Evolutionary conservation across 306 rosid species (phyloP).

Genomic region (Lathyrus tuberosus): DNA sequence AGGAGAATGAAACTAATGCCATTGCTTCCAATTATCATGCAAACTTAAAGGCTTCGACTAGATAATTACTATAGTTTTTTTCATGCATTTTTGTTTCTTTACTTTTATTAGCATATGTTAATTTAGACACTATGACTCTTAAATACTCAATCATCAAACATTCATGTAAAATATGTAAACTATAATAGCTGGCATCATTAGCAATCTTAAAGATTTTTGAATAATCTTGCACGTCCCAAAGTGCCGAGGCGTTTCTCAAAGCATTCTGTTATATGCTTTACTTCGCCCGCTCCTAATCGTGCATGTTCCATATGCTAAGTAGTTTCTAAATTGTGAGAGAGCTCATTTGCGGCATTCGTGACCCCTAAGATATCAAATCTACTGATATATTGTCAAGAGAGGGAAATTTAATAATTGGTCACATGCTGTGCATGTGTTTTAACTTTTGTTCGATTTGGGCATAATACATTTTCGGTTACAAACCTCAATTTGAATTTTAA

Average conservation of each 20-base stretch:
- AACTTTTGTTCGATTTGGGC: neutral
- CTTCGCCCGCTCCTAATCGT: neutral
- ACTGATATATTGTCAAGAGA: neutral
- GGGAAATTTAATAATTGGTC: neutral
- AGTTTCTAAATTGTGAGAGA: neutral
- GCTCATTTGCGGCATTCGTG: neutral
- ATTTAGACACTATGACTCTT: too few relatives aligned
- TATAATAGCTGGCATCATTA: constrained; percentile 56
- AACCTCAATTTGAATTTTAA: neutral
- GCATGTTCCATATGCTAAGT: neutral
- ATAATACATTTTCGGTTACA: neutral
- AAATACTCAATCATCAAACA: too few relatives aligned
- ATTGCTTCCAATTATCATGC: too few relatives aligned
- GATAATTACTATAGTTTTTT: too few relatives aligned
- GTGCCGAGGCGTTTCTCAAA: neutral
- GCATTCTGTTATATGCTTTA: neutral
- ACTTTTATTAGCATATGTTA: too few relatives aligned
- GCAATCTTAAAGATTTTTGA: constrained; percentile 54
- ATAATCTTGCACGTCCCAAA: too few relatives aligned
- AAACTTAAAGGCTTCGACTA: too few relatives aligned
- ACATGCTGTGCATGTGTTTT: neutral
- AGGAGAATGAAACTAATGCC: too few relatives aligned
- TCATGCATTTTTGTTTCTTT: too few relatives aligned
- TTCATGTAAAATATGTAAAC: constrained; percentile 43
- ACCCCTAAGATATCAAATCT: neutral